A percentile compares a stretch with the other conserved stretches of the same genome.
These are phyloP conservation scores for Annulohypoxylon maeteangense DNA, from an alignment of 495 filamentous ascomycete species.

Conservation along the genomic window DNA sequence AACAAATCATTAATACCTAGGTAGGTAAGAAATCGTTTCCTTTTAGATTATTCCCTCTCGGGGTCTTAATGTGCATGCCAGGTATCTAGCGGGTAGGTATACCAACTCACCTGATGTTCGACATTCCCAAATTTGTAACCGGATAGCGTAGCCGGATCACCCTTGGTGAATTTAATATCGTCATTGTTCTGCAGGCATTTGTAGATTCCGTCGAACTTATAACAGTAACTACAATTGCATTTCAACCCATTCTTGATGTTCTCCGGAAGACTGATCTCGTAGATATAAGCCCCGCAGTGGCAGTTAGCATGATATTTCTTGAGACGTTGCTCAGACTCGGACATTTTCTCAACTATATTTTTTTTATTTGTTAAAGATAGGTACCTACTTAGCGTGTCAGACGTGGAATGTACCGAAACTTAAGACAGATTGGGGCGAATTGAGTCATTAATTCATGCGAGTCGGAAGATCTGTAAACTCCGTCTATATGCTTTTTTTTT, in stretches of 20 bases:
- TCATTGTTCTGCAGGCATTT: conserved; percentile 8
- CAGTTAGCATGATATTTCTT: conserved; percentile 46
- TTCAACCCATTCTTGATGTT: conserved; percentile 15
- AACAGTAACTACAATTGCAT: conserved; percentile 42
- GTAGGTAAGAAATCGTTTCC: background rate
- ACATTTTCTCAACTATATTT: conserved; percentile 5
- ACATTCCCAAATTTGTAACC: conserved; percentile 34
- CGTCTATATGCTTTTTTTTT: background rate
- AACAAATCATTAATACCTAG: background rate
- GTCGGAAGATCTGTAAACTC: conserved; percentile 8
- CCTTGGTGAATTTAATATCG: conserved; percentile 41
- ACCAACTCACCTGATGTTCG: conserved; percentile 32
- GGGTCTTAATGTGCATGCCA: background rate
- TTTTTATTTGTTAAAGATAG: too few relatives aligned
- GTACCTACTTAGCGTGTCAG: background rate
- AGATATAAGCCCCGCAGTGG: conserved; percentile 49
- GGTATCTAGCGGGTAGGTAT: too few relatives aligned
- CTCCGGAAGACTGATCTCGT: conserved; percentile 32
- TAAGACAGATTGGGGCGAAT: background rate
- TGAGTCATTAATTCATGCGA: background rate
- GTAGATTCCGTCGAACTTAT: conserved; percentile 40
- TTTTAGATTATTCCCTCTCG: too few relatives aligned
- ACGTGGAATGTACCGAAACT: too few relatives aligned
- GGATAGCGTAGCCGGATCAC: conserved; percentile 21
- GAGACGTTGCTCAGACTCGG: background rate